These are phyloP conservation scores for Tricholoma sp. DNA, from an alignment of 768 basidiomycete species.

Conservation along the genomic window DNA sequence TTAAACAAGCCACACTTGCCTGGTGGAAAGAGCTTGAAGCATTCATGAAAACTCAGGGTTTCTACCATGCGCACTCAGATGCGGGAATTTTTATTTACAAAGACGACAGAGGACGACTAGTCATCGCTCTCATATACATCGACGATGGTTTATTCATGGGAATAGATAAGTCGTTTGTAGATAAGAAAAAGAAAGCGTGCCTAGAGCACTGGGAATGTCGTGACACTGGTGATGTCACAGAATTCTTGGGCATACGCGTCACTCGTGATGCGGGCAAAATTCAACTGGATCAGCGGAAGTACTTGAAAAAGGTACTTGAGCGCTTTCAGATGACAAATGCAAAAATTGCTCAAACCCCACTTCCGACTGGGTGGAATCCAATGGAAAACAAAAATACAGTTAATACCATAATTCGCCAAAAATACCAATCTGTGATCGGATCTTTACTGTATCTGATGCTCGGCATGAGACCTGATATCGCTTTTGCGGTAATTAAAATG, in stretches of 20 bases:
- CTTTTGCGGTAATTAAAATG: conserved; percentile 6
- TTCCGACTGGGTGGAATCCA: conserved; percentile 4
- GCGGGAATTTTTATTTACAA: neutral
- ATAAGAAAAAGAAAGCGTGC: neutral
- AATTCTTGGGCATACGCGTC: conserved; percentile 1
- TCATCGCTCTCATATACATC: neutral
- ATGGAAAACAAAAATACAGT: neutral
- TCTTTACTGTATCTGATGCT: conserved; percentile 20
- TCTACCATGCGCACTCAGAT: neutral
- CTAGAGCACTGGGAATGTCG: neutral
- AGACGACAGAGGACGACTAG: neutral
- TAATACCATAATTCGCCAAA: neutral
- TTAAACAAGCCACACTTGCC: neutral
- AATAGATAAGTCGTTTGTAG: neutral
- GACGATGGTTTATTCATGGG: neutral
- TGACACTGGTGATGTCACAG: neutral
- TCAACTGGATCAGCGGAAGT: conserved; percentile 12
- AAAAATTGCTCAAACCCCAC: neutral
- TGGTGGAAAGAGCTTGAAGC: neutral
- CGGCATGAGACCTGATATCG: conserved; percentile 7
- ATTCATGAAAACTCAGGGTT: conserved; percentile 1
- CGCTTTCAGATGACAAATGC: conserved; percentile 10
- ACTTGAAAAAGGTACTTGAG: conserved; percentile 6
- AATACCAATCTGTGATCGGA: conserved; percentile 12
- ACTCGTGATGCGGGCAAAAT: neutral